phyloP scores from a whole-genome alignment of 2,329 filamentous ascomycete genomes.

The Aquanectria penicillioides region DNA sequence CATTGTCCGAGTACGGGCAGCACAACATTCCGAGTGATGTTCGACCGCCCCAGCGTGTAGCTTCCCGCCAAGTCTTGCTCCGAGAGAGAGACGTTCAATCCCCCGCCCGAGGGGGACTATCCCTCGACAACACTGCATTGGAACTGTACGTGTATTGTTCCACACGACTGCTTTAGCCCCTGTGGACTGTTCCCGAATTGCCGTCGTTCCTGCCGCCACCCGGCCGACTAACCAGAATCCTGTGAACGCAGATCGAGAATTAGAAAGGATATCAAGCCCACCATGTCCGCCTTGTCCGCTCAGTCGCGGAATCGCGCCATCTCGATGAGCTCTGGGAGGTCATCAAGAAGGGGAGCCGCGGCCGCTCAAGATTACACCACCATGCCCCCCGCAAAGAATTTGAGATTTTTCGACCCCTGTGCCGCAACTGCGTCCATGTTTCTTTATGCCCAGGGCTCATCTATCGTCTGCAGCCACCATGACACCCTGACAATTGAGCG shows the following conservation, averaged over 20 bases:
- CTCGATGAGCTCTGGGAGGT: constrained; percentile 67
- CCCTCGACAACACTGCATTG: constrained; percentile 46
- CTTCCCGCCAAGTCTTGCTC: constrained; percentile 43
- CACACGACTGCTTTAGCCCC: constrained; percentile 43
- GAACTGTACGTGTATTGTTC: constrained; percentile 54
- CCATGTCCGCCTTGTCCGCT: constrained; percentile 66
- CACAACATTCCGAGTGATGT: constrained; percentile 50
- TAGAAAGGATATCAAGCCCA: constrained; percentile 51
- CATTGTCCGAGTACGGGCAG: constrained; percentile 46
- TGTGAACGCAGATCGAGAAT: constrained; percentile 35
- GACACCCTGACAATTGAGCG: constrained; percentile 91
- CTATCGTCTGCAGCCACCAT: constrained; percentile 89
- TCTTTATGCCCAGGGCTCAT: constrained; percentile 84
- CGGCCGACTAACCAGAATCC: constrained; percentile 33
- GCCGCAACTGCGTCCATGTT: constrained; percentile 92
- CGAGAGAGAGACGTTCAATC: constrained; percentile 35
- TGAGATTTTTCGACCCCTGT: constrained; percentile 81
- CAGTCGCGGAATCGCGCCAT: constrained; percentile 68
- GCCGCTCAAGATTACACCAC: constrained; percentile 61
- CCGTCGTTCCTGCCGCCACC: constrained; percentile 34
- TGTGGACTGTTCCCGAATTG: constrained; percentile 35
- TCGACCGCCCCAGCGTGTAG: constrained; percentile 47
- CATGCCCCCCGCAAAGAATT: constrained; percentile 60
- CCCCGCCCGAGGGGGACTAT: constrained; percentile 41
- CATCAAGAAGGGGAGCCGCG: constrained; percentile 56